These are phyloP conservation scores for Entomortierella chlamydospora DNA, from an alignment of 192 early-diverging fungal genomes.

Conservation along the genomic window DNA sequence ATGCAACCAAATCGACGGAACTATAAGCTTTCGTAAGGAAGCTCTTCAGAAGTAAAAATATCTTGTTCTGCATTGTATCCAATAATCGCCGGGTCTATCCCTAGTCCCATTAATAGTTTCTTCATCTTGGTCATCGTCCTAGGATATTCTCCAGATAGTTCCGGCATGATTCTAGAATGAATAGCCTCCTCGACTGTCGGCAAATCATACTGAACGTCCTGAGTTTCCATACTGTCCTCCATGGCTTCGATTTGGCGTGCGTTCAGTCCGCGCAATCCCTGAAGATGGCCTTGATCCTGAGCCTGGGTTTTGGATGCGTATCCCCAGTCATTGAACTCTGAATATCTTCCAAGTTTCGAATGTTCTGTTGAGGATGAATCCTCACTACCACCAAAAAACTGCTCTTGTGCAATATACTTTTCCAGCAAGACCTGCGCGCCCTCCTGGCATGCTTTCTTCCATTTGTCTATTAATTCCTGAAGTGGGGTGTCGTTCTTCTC, in stretches of 20 bases:
- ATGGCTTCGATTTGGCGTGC: conserved; percentile 1
- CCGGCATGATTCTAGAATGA: background rate
- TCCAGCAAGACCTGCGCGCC: conserved; percentile 33
- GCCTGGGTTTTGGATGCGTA: background rate
- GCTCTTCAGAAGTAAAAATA: conserved; percentile 14
- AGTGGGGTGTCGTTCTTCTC: conserved; percentile 20
- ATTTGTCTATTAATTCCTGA: conserved; percentile 33
- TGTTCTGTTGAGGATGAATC: background rate
- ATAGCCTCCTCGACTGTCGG: conserved; percentile 46
- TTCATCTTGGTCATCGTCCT: conserved; percentile 28
- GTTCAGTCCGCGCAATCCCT: background rate
- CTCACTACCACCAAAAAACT: conserved; percentile 12
- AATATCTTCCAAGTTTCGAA: background rate
- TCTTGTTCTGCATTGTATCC: conserved; percentile 46
- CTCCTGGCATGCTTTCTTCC: conserved; percentile 28
- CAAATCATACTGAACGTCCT: conserved; percentile 37
- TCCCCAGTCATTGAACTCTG: background rate
- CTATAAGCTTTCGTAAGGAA: conserved; percentile 1
- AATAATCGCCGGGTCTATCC: conserved; percentile 25
- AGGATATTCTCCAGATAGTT: background rate
- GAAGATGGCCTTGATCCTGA: background rate
- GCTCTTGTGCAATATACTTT: conserved; percentile 30
- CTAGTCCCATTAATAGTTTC: conserved; percentile 16
- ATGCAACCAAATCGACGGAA: background rate
- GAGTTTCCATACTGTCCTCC: conserved; percentile 26